Conservation (phyloP, 352 stramenopile genomes). For the Phytophthora rubi region DNA sequence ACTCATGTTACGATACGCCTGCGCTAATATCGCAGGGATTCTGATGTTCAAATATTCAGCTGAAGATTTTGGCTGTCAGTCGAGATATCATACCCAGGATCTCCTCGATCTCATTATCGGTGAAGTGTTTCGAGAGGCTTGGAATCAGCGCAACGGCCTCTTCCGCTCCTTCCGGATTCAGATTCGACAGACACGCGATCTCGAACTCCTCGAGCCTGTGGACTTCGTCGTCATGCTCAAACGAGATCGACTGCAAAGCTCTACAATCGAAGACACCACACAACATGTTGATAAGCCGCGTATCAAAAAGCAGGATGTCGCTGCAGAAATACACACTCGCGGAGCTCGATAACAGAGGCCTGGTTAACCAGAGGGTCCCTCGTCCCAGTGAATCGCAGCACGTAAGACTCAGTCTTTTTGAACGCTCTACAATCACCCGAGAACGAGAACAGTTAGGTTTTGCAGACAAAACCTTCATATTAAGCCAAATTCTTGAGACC, state of each 20-base stretch:
- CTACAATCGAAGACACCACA: constrained; percentile 26
- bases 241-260: constrained; percentile 77
- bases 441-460: neutral
- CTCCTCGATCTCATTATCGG: constrained; percentile 86
- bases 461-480: neutral
- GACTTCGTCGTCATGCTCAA: constrained; percentile 74
- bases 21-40: neutral
- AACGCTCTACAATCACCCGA: constrained; percentile 57
- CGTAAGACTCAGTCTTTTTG: constrained; percentile 90
- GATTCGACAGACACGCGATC: constrained; percentile 84
- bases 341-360: constrained; percentile 83
- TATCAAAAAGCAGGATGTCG: neutral
- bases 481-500: neutral
- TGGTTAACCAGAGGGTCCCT: constrained; percentile 89
- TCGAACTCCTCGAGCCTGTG: constrained; percentile 85
- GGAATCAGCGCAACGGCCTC: constrained; percentile 84
- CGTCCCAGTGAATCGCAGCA: constrained; percentile 86
- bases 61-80: constrained; percentile 77
- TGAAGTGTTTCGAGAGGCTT: constrained; percentile 81
- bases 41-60: constrained; percentile 13
- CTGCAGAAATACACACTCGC: constrained; percentile 55
- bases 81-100: constrained; percentile 80
- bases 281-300: neutral
- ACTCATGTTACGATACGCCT: constrained; percentile 9
- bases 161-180: constrained; percentile 87